Evolutionary conservation across 768 basidiomycete species (phyloP).

Genomic region (Clavulina sp.): DNA sequence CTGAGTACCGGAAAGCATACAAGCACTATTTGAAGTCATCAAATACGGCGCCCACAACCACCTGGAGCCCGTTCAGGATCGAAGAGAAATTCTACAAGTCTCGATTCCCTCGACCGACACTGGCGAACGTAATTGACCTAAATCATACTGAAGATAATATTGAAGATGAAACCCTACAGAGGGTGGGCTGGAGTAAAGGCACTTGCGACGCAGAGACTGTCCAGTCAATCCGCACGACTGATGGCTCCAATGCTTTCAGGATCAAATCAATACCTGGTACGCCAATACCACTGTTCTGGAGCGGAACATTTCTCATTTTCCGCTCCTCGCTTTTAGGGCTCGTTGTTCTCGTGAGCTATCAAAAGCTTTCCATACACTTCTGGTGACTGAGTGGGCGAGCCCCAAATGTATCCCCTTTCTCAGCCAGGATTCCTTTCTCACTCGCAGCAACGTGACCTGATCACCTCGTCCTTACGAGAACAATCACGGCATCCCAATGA

Average conservation of each 20-base stretch:
- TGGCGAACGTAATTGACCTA: slow-evolving; percentile 51
- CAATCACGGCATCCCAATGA: slow-evolving; percentile 71
- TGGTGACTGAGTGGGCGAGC: no score
- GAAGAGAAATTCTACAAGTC: slow-evolving; percentile 72
- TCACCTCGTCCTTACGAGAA: slow-evolving; percentile 52
- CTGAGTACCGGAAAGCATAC: slow-evolving; percentile 41
- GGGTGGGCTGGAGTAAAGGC: slow-evolving; percentile 22
- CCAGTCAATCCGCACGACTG: slow-evolving; percentile 12
- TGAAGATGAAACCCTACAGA: slow-evolving; percentile 30
- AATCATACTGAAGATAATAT: slow-evolving; percentile 25
- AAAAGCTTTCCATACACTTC: no score
- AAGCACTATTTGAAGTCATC: slow-evolving; percentile 25
- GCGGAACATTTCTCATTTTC: neutral
- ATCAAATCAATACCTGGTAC: slow-evolving; percentile 43
- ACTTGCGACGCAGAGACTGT: slow-evolving; percentile 23
- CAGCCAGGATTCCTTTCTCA: slow-evolving; percentile 51
- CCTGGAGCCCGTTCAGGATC: slow-evolving; percentile 34
- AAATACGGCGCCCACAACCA: neutral
- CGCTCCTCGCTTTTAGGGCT: slow-evolving; percentile 35
- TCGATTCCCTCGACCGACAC: slow-evolving; percentile 58
- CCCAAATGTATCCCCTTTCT: no score
- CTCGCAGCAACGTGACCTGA: slow-evolving; percentile 45
- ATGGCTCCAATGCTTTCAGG: neutral
- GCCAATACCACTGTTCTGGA: slow-evolving; percentile 6
- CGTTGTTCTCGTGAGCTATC: no score